Base-by-base conservation (phyloP, 306 rosid species). In the Dicorynia guianensis region DNA sequence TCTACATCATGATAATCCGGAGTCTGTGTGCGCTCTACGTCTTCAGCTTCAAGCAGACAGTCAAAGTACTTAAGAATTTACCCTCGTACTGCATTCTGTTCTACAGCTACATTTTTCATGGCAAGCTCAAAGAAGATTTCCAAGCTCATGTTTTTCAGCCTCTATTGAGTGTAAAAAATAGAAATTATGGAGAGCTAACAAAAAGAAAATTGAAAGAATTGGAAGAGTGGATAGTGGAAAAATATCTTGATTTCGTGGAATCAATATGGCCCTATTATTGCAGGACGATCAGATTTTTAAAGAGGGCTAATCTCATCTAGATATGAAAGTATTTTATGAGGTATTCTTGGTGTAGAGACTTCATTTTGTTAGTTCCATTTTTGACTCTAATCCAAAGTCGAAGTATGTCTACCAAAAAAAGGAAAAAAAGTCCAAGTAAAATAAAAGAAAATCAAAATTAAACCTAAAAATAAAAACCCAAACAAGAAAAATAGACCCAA, bases 231-330 rank as follows among this genome's bases (percentile, higher is more conserved):
- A 14, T 81, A 13, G 14, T 73, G 67, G 96, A 93, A 84, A 84
- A 44, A 82, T 89, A 87, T 78, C 89, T 89, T 35, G 98, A 93
- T 78, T 90, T 72, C 64, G 81, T 88, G 71, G 98, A 93, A 81
- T 90, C 85, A 46, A 86, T 90, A 81, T 93, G 98, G 98, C 98
- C 98, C 36, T 84, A 69, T 72, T 93, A 93, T 68, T 88, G 93
- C 81, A 77, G 96, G 74, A 56, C 90, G 49, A 89, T 93, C 65
- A 90, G 98, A 73, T 90, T 90, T 82, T 76, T 93, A 35, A 93
- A 87, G 86, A 89, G 85, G 74, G 89, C 98, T 49, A 86, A 93
- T 87, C 93, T 93, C 63, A 86, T 90, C 80, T 93, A 84, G 78
- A 64, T 58, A 63, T 57, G 65, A 67, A 64, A 76, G 19, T 56